These are phyloP conservation scores for Filosporella fistucella DNA, from an alignment of 495 filamentous ascomycete genomes.

Conservation along the genomic window DNA sequence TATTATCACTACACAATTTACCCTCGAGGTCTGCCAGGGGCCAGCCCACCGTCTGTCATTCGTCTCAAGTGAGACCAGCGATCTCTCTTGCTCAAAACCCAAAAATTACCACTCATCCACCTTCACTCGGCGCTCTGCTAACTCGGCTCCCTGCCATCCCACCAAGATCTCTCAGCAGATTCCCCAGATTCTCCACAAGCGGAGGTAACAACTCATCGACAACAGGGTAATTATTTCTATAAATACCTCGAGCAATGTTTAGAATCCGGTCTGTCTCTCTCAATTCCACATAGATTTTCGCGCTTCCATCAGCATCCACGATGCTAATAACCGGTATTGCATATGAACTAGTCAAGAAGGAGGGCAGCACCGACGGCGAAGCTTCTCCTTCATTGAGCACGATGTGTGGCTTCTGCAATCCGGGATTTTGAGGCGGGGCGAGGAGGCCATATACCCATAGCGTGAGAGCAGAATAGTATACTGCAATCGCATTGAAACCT, in stretches of 20 bases:
- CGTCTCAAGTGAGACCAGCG: too few species aligned
- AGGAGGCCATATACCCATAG: conserved; percentile 59
- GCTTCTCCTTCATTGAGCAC: conserved; percentile 3
- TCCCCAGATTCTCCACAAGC: conserved; percentile 16
- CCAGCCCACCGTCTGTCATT: too few species aligned
- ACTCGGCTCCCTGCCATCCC: conserved; percentile 1
- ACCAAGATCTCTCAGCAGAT: conserved; percentile 18
- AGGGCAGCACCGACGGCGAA: too few species aligned
- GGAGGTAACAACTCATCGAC: conserved; percentile 13
- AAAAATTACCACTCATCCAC: too few species aligned
- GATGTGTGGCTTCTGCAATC: neutral
- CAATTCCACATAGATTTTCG: conserved; percentile 19
- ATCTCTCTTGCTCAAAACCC: too few species aligned
- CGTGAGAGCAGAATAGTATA: conserved; percentile 55
- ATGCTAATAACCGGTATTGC: neutral
- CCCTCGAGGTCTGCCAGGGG: too few species aligned
- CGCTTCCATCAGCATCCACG: conserved; percentile 5
- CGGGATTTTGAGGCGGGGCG: conserved; percentile 8
- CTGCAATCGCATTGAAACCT: conserved; percentile 54
- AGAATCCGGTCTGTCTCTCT: conserved; percentile 42
- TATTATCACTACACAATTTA: too few species aligned
- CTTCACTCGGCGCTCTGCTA: conserved; percentile 1
- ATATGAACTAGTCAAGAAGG: too few species aligned
- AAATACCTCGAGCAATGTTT: conserved; percentile 38
- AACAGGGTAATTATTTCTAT: conserved; percentile 40